Conservation (phyloP, 345 rosid species). For the Raphanus raphanistrum region DNA sequence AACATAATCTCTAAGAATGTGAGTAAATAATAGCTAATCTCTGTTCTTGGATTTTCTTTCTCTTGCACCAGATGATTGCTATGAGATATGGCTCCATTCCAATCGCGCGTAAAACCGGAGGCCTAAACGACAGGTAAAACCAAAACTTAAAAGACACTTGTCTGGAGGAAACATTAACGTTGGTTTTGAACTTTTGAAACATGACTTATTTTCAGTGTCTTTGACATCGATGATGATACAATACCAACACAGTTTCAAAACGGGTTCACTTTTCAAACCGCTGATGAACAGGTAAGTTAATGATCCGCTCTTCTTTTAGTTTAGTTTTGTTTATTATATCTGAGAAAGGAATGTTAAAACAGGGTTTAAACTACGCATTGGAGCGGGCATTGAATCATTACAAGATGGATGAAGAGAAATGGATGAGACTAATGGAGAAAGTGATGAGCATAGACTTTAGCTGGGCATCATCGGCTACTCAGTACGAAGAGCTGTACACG, state of each 20-base stretch:
- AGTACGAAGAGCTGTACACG: conserved; percentile 79
- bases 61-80: conserved; percentile 74
- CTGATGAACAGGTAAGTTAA: conserved; percentile 73
- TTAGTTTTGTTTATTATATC: neutral
- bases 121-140: conserved; percentile 82
- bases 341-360: conserved; percentile 7
- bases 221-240: conserved; percentile 77
- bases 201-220: conserved; percentile 52
- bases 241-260: conserved; percentile 68
- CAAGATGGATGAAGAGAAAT: conserved; percentile 48
- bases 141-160: conserved; percentile 9
- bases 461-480: conserved; percentile 79
- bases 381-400: conserved; percentile 71
- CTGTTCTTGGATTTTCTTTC: conserved; percentile 19
- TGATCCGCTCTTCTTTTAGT: neutral
- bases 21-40: neutral
- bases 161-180: neutral
- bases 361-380: conserved; percentile 68
- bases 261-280: conserved; percentile 67
- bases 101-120: conserved; percentile 86
- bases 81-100: conserved; percentile 94
- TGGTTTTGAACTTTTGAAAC: conserved; percentile 8
- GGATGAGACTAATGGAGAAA: conserved; percentile 70
- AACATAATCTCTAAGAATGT: conserved; percentile 1
- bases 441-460: conserved; percentile 85